Evolutionary conservation across 495 filamentous ascomycete genomes (phyloP).

Genomic region (Penicillium cosmopolitanum): DNA sequence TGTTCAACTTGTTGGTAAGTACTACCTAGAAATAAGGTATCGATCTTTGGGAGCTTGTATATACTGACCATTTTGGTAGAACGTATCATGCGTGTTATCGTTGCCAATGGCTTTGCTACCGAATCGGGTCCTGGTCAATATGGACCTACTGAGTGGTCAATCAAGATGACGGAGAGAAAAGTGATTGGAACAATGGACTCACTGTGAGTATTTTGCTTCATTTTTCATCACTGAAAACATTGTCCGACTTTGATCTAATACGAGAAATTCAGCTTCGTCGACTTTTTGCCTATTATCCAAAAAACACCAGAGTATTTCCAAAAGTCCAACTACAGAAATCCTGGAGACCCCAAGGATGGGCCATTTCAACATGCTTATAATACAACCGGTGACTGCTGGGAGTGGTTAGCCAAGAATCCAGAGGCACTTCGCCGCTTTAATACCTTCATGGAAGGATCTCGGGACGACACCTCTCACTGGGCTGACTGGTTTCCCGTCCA

Average conservation of each 20-base stretch:
- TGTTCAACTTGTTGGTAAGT: slow-evolving; percentile 26
- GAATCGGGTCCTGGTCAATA: slow-evolving; percentile 20
- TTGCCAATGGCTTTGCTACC: slow-evolving; percentile 16
- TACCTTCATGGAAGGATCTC: slow-evolving; percentile 30
- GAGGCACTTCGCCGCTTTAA: slow-evolving; percentile 25
- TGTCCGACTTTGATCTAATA: neutral
- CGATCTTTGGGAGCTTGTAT: neutral
- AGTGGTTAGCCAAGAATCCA: slow-evolving; percentile 15
- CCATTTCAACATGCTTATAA: slow-evolving; percentile 41
- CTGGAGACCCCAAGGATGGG: slow-evolving; percentile 23
- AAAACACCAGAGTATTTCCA: slow-evolving; percentile 30
- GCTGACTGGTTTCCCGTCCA: slow-evolving; percentile 36
- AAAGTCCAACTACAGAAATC: slow-evolving; percentile 7
- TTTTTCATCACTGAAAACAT: too few species aligned
- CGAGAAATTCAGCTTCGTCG: neutral
- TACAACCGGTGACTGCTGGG: slow-evolving; percentile 19
- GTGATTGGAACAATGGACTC: slow-evolving; percentile 22
- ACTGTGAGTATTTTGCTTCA: slow-evolving; percentile 10
- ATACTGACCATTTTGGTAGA: slow-evolving; percentile 12
- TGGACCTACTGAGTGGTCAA: slow-evolving; percentile 18
- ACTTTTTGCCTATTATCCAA: neutral
- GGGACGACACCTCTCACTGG: slow-evolving; percentile 24
- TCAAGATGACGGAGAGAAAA: slow-evolving; percentile 24
- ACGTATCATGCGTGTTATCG: slow-evolving; percentile 28
- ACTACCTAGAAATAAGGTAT: neutral